Percentiles rank a stretch among this genome's conserved stretches.
Evolutionary conservation across 1,139 yeast species (phyloP).

Genomic region (Debaryomyces fabryi): DNA sequence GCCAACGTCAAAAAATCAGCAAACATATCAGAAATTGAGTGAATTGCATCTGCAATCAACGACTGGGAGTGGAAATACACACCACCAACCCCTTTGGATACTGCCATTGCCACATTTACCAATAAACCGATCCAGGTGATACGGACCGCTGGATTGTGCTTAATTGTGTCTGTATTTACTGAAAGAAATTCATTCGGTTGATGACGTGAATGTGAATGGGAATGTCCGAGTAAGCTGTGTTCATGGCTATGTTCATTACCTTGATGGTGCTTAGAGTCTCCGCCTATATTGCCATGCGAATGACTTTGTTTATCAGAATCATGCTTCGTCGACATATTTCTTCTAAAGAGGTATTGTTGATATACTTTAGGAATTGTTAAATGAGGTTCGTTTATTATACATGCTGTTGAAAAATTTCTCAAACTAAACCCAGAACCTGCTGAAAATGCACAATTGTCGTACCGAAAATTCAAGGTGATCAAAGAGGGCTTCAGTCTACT

Average conservation of each 20-base stretch:
- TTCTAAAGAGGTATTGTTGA: not conserved
- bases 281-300: not conserved
- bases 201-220: slow-evolving; percentile 39
- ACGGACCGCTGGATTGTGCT: slow-evolving; percentile 80
- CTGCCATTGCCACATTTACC: slow-evolving; percentile 83
- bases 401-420: slow-evolving; percentile 7
- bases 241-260: slow-evolving; percentile 31
- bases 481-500: not conserved
- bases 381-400: not conserved
- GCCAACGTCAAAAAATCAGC: slow-evolving; percentile 88
- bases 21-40: slow-evolving; percentile 84
- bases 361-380: not conserved
- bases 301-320: not conserved
- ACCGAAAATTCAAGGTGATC: slow-evolving; percentile 1
- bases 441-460: slow-evolving; percentile 1
- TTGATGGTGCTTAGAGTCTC: slow-evolving; percentile 24
- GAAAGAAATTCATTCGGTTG: slow-evolving; percentile 47
- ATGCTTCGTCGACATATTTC: slow-evolving; percentile 4
- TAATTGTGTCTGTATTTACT: slow-evolving; percentile 30
- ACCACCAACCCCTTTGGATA: slow-evolving; percentile 87
- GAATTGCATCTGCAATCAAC: slow-evolving; percentile 89
- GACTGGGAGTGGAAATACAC: slow-evolving; percentile 93
- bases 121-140: slow-evolving; percentile 91
- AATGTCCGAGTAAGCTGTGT: slow-evolving; percentile 23
- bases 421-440: slow-evolving; percentile 1